Evolutionary conservation across 768 basidiomycete species (phyloP), one percentile per base, ranked within the genome.

Genomic region (Boletellus sp.): DNA sequence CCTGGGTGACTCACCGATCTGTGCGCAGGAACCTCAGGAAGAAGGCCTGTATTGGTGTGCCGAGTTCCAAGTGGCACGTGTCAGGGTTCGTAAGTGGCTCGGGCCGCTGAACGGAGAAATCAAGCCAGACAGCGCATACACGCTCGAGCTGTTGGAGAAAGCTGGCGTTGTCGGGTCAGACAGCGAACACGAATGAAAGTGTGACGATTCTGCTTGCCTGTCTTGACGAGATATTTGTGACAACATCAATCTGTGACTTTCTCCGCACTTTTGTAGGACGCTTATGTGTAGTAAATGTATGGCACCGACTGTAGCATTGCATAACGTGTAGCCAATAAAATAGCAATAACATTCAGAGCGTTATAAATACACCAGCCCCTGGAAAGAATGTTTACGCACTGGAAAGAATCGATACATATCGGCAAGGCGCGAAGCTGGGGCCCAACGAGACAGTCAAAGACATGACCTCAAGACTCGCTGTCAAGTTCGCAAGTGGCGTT

Each of bases 101-200:
- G 75, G 83, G 2, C 83, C 84, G 6, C 67, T 81, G 42, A 79
- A 84, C 47, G 84, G 83, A 16, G 82, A 84, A 52, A 75, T 85
- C 47, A 86, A 85, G 63, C 83, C 84, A 3, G 75, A 86, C 58
- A 76, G 56, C 1, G 45, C 63, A 19, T 69, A 75, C 48, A 72
- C 78, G 3, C 74, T 75, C n/a, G 50, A 57, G 28, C 57, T 85
- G 50, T 67, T 86, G 20, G 65, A 68, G 47, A 71, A 74, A 7
- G 77, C 73, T 40, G 80, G 79, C 6, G 78, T 74, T 76, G 52
- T 79, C 17, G 66, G 58, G 19, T 26, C 39, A 13, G 45, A 56
- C 28, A 47, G 37, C 24, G 47, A 41, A 10, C 4, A 41, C 17
- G 24, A 41, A 26, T 10, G 11, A 28, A 26, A 5, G 26, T 4